Evolutionary conservation across 345 rosid genomes (phyloP).

Genomic region (Hypericum androsaemum): DNA sequence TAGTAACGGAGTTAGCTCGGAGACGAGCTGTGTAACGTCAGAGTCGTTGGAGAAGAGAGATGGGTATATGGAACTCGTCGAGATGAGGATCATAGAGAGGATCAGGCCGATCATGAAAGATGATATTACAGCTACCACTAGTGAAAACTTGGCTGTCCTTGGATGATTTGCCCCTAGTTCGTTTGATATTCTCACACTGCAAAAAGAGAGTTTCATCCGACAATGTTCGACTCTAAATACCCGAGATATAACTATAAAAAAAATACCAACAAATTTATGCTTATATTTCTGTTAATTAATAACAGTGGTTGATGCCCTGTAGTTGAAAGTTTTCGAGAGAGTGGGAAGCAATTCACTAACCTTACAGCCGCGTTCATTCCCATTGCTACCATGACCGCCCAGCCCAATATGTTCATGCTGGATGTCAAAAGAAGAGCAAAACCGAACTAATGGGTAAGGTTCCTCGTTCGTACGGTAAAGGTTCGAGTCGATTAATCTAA

Average conservation of each 20-base stretch:
- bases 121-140: constrained; percentile 4
- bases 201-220: too few species aligned
- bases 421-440: too few species aligned
- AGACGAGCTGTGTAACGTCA: constrained; percentile 4
- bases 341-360: constrained; percentile 3
- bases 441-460: too few species aligned
- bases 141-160: constrained; percentile 11
- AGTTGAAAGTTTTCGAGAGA: too few species aligned
- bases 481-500: too few species aligned
- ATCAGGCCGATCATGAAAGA: constrained; percentile 12
- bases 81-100: not conserved
- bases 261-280: too few species aligned
- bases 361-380: constrained; percentile 22
- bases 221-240: too few species aligned
- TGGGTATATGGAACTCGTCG: constrained; percentile 5
- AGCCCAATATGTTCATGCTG: constrained; percentile 16
- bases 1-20: constrained; percentile 11
- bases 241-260: too few species aligned
- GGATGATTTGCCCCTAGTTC: constrained; percentile 16
- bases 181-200: constrained; percentile 15
- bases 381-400: constrained; percentile 12
- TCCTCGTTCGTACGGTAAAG: too few species aligned
- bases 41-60: constrained; percentile 1
- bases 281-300: too few species aligned
- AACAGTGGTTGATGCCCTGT: too few species aligned